Conservation (phyloP, 805 yeast species). For the Wickerhamomyces bisporus region DNA sequence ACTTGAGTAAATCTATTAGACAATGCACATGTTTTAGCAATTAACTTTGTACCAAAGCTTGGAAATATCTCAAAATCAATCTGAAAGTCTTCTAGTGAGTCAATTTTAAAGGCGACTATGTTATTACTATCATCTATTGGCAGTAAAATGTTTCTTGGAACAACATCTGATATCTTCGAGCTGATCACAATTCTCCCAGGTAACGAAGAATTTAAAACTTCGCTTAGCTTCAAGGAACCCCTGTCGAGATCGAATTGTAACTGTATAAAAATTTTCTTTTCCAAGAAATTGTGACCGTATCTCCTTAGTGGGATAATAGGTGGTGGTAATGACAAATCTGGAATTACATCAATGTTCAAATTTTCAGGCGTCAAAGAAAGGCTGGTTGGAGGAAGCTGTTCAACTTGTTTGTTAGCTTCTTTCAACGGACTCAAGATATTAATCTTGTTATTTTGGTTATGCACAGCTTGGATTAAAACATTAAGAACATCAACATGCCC, state of each 20-base stretch:
- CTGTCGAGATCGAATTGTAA: conserved; percentile 53
- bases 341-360: conserved; percentile 63
- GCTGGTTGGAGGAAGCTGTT: conserved; percentile 17
- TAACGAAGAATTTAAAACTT: conserved; percentile 35
- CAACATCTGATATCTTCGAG: conserved; percentile 69
- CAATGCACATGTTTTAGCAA: conserved; percentile 84
- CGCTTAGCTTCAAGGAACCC: conserved; percentile 42
- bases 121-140: conserved; percentile 58
- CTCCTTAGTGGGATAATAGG: conserved; percentile 91
- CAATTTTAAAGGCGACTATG: conserved; percentile 78
- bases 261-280: conserved; percentile 81
- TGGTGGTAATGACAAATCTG: conserved; percentile 89
- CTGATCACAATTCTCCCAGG: conserved; percentile 84
- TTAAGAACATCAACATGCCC: conserved; percentile 84
- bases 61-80: conserved; percentile 91
- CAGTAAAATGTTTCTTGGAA: conserved; percentile 79
- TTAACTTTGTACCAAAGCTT: conserved; percentile 86
- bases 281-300: conserved; percentile 94
- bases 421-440: conserved; percentile 23
- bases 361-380: conserved; percentile 24
- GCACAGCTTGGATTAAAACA: conserved; percentile 44
- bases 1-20: conserved; percentile 42
- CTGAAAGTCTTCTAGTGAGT: conserved; percentile 64
- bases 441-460: conserved; percentile 9
- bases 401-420: conserved; percentile 5